Evolutionary conservation across 139 green algal species (phyloP).

Genomic region (Ettlia oleoabundans): DNA sequence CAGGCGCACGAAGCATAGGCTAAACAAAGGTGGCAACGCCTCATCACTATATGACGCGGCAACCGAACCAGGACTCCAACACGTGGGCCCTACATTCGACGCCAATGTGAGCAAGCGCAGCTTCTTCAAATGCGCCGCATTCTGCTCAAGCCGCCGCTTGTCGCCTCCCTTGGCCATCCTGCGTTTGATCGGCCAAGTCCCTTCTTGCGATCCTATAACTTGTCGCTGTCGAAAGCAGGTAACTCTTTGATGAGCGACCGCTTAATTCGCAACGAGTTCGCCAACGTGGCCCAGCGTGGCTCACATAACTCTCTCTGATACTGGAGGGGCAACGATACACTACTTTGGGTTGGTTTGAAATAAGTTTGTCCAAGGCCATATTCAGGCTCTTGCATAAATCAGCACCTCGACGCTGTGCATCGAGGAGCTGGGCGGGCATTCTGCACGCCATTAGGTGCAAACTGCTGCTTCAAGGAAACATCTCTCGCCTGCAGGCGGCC

Average conservation of each 20-base stretch:
- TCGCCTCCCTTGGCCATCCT: constrained; percentile 76
- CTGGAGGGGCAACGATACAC: no score
- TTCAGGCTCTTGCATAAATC: no score
- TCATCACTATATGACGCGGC: no score
- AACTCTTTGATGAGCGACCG: no score
- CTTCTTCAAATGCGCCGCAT: constrained; percentile 43
- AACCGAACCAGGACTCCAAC: not conserved
- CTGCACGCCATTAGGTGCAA: not conserved
- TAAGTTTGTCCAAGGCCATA: no score
- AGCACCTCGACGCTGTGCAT: no score
- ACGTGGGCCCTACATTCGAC: constrained; percentile 41
- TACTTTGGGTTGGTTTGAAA: no score
- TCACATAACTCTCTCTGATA: no score
- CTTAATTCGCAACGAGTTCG: no score
- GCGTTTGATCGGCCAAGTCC: not conserved
- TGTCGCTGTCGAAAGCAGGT: no score
- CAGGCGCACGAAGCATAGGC: not conserved
- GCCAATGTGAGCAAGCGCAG: constrained; percentile 44
- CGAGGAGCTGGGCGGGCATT: not conserved
- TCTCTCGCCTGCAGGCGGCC: not conserved
- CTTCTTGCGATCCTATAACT: no score
- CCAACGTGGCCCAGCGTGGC: no score
- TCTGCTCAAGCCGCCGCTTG: constrained; percentile 74
- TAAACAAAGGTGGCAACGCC: not conserved
- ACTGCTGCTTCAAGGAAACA: not conserved